Conservation (phyloP, 192 early-diverging fungal species). For the Rhizophagus prolifer region DNA sequence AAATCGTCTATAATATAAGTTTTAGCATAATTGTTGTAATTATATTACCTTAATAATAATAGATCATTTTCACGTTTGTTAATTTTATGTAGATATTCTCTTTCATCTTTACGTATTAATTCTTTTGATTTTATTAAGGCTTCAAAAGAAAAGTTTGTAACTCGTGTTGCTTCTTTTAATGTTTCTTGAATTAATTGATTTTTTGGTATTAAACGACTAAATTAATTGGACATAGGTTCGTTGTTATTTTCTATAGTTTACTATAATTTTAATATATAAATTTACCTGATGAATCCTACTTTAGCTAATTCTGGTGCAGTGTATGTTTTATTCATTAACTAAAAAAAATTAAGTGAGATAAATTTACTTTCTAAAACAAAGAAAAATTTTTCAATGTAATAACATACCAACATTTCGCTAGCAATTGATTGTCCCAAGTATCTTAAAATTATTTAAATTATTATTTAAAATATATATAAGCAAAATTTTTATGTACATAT, state of each 20-base stretch:
- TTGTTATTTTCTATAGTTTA: not conserved
- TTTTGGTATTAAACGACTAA: not conserved
- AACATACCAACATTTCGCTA: conserved; percentile 64
- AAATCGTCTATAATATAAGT: not conserved
- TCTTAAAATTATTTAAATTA: conserved; percentile 30
- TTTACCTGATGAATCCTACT: conserved; percentile 42
- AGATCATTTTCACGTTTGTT: not conserved
- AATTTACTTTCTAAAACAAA: not conserved
- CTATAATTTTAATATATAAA: not conserved
- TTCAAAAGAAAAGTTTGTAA: not conserved
- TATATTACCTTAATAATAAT: not conserved
- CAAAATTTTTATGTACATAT: not conserved
- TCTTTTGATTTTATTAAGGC: not conserved
- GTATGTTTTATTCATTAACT: conserved; percentile 56
- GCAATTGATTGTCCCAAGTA: conserved; percentile 64
- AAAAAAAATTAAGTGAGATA: not conserved
- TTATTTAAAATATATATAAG: not conserved
- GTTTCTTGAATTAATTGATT: not conserved
- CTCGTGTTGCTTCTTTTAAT: not conserved
- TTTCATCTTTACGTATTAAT: not conserved
- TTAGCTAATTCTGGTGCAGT: conserved; percentile 60
- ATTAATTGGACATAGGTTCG: not conserved
- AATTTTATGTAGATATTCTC: not conserved
- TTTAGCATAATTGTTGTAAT: no score
- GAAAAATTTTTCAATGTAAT: not conserved